phyloP scores from a whole-genome alignment of 179 eudicot genomes.

The Patellifolia procumbens region DNA sequence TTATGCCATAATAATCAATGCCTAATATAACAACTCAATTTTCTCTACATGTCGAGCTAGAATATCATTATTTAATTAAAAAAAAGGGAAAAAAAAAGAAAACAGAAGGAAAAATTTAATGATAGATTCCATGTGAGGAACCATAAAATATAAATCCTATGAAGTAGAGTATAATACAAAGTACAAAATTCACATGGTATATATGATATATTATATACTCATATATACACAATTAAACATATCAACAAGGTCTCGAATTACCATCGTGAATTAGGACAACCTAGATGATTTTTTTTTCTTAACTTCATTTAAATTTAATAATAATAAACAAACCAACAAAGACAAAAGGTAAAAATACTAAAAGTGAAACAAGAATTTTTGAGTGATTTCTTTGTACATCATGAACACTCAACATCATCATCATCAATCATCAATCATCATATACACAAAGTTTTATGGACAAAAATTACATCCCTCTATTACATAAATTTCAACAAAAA shows the following conservation, averaged over 20 bases:
- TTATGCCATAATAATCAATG: constrained; percentile 11
- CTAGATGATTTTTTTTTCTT: too few relatives aligned
- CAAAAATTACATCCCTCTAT: constrained; percentile 25
- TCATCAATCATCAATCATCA: constrained; percentile 6
- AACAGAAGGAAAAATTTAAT: neutral
- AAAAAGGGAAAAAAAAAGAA: neutral
- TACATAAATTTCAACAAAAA: neutral
- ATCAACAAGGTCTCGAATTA: too few relatives aligned
- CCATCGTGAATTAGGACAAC: too few relatives aligned
- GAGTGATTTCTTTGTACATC: constrained; percentile 16
- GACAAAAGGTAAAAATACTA: too few relatives aligned
- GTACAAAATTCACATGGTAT: constrained; percentile 9
- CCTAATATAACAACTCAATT: constrained; percentile 19
- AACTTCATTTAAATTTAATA: too few relatives aligned
- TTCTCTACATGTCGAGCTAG: neutral
- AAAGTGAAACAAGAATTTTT: constrained; percentile 8
- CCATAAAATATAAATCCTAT: neutral
- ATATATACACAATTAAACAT: neutral
- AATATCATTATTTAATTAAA: neutral
- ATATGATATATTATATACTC: too few relatives aligned
- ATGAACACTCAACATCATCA: constrained; percentile 7
- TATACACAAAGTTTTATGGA: constrained; percentile 18
- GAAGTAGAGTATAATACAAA: neutral
- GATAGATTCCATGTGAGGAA: constrained; percentile 18
- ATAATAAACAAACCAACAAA: neutral